Evolutionary conservation across 805 yeast genomes (phyloP), one percentile per base, ranked within the genome.

Genomic region (Candida verbasci): DNA sequence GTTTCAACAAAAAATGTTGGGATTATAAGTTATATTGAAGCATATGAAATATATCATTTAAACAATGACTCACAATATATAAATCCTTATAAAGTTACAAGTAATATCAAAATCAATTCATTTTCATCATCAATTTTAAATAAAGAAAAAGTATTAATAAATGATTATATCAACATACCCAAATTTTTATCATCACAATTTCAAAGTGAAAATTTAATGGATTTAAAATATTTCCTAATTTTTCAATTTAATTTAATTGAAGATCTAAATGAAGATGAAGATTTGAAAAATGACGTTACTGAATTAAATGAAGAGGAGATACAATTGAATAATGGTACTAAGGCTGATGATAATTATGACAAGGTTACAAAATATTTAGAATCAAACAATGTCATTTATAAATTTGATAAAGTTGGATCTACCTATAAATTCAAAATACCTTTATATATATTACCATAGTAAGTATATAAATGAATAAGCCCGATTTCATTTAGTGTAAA

Each of bases 41-140:
- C 70, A 9, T 63, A 61, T 36, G 72, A 67, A 37, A 34, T 47
- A 3, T 65, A 54, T 44, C 67, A 65, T 40, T 35, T 50, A 12
- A 35, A 41, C 15, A 36, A 39, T 6, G 40, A 44, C 3, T 20
- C 27, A 10, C 26, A 31, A n/a, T 46, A 35, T 28, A 44, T 39
- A 11, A 58, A 66, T 35, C 38, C 48, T 9, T 65, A 61, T 46
- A 53, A 57, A 35, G 68, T 65, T 12, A 56, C 63, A 9, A 65
- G 65, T 12, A 49, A 50, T 11, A 23, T 51, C 14, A 65, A 64
- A 43, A 42, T 52, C 24, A 66, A 65, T 45, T 48, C 61, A 1
- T 55, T 60, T 38, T 60, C 64, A 3, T 30, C 58, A 10, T 50
- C 69, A 2, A 34, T 35, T 9, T 27, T 37, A n/a, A 31, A 32